Evolutionary conservation across 2,329 filamentous ascomycete species (phyloP), one percentile per base, ranked within the genome.

Genomic region (Dendrostoma leiphaemia): DNA sequence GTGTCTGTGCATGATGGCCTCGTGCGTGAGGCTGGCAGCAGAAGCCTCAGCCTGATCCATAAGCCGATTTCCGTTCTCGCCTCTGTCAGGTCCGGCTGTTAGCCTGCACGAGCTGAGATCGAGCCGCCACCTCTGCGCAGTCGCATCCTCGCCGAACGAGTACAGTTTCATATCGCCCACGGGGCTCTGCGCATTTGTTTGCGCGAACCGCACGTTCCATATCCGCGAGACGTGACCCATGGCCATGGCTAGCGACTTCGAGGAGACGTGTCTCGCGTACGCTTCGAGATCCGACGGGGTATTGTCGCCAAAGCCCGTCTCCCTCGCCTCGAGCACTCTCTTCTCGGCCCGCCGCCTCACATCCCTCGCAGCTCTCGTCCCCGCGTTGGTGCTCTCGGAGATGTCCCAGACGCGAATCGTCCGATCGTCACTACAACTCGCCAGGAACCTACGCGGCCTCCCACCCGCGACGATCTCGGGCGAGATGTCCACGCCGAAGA

Each of bases 371-470:
- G 62, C 63, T 2, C 67, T 56, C 4, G 66, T 65, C 34, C 76
- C 15, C 3, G 28, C 15, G 6, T n/a, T 32, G 15, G 29, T 32
- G 17, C 74, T 53, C 19, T 84, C 78, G 0, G 86, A 85, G 7
- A 97, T 83, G 65, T 96, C 84, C 93, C 94, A 97, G 1, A 97
- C 72, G 13, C 90, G 81, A 21, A 99, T 84, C 0, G 91, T 96
- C 48, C 94, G 82, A 70, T 99, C 94, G 66, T 99, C 94, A 65
- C 93, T 97, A 67, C 94, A 99, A 63, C 90, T 97, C 13, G 88
- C 89, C 31, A 99, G 76, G n/a, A 96, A 69, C 48, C 89, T 78
- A 24, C 75, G 73, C 19, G 66, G 66, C 31, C 23, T 34, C 8
- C 13, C 15, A 6, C 64, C 66, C 0, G 71, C 60, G 6, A 59